A percentile compares a stretch with the other conserved stretches of the same genome.
These are phyloP conservation scores for Lathyrus aphaca DNA, from an alignment of 306 rosid genomes.

Conservation along the genomic window DNA sequence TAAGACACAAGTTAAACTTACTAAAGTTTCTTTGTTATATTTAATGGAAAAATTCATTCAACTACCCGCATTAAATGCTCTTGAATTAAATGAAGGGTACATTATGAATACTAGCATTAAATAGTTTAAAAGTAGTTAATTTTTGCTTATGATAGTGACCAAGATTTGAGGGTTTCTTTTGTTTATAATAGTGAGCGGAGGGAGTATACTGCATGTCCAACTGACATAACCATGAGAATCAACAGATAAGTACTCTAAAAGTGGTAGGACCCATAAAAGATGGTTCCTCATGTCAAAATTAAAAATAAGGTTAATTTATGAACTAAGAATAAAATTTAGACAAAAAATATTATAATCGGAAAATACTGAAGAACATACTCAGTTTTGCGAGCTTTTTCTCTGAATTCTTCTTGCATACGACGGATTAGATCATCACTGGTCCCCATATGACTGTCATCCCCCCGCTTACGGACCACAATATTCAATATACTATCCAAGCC, in stretches of 20 bases:
- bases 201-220: slow-evolving; percentile 3
- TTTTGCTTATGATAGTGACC: too few species aligned
- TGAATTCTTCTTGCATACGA: slow-evolving; percentile 97
- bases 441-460: slow-evolving; percentile 81
- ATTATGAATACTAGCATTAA: too few species aligned
- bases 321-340: slow-evolving; percentile 15
- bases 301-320: slow-evolving; percentile 26
- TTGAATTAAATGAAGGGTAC: too few species aligned
- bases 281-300: slow-evolving; percentile 26
- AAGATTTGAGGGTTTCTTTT: too few species aligned
- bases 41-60: too few species aligned
- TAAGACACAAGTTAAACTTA: too few species aligned
- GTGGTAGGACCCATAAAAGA: slow-evolving; percentile 27
- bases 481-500: slow-evolving; percentile 95
- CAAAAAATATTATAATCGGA: slow-evolving; percentile 18
- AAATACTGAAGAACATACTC: slow-evolving; percentile 67
- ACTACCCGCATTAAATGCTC: too few species aligned
- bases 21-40: too few species aligned
- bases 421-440: slow-evolving; percentile 94
- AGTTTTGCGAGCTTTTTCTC: slow-evolving; percentile 97
- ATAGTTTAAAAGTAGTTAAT: too few species aligned
- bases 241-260: slow-evolving; percentile 32
- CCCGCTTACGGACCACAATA: slow-evolving; percentile 91
- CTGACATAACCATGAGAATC: slow-evolving; percentile 12
- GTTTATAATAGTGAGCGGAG: too few species aligned